Evolutionary conservation across 371 early-diverging fungal genomes (phyloP), one percentile per base, ranked within the genome.

Genomic region (Rhizopus sp.): DNA sequence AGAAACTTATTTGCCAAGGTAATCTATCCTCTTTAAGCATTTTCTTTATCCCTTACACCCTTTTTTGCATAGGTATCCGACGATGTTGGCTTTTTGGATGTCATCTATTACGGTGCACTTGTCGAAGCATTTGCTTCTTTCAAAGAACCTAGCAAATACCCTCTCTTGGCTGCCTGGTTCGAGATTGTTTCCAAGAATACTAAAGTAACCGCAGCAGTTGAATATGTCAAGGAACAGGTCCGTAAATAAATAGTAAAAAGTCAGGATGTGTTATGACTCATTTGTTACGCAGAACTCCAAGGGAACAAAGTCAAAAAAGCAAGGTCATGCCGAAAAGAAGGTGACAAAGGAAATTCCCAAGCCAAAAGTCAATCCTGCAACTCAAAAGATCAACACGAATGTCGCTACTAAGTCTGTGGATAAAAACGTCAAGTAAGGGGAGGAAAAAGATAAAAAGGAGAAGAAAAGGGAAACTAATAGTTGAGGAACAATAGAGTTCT

Each of bases 61-160:
- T 30, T n/a, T 16, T 32, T 23, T 32, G 31, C 15, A 42, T 54
- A 76, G 76, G 62, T 52, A 31, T 53, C 61, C 30, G 69, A 61
- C 34, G 59, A 69, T 32, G 47, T 73, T 15, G 59, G 47, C 41
- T 32, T 54, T 2, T 68, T 70, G 7, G 77, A 77, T 63, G 68
- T 64, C 7, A 62, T 73, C 35, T 77, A 67, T 37, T 69, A 62
- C 30, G 77, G 72, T 55, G 52, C 73, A 35, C 55, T 77, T 42
- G 61, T 67, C 30, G 77, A 77, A 47, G 63, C 68, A 7, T 59
- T 77, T 23, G 31, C 58, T 30, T 39, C 63, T 37, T 51, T 62
- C 30, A 59, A 67, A 15, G 70, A 72, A 29, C 55, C 46, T 16
- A 50, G 51, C 34, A 71, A 73, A 37, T 73, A 73, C 46, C 72